Conservation (phyloP, 1,284 basidiomycete species). For the Neonothopanus nambi region DNA sequence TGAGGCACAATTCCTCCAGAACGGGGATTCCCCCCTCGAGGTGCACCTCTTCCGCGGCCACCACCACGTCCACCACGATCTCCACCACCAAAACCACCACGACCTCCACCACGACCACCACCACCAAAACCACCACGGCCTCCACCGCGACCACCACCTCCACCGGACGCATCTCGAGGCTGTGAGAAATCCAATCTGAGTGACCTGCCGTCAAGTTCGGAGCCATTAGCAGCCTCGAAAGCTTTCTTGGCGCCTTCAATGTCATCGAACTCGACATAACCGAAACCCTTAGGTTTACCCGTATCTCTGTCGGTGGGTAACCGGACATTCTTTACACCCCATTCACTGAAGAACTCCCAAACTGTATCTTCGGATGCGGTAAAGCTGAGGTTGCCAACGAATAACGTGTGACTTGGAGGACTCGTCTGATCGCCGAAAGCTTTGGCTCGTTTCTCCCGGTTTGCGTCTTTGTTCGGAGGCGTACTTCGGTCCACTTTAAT, state of each 20-base stretch:
- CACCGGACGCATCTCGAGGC: slow-evolving; percentile 70
- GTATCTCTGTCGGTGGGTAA: slow-evolving; percentile 93
- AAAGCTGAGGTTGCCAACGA: slow-evolving; percentile 92
- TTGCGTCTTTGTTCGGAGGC: slow-evolving; percentile 54
- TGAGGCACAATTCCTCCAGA: slow-evolving; percentile 15
- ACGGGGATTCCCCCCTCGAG: slow-evolving; percentile 9
- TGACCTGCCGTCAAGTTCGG: slow-evolving; percentile 81
- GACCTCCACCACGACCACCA: slow-evolving; percentile 39
- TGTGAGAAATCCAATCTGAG: slow-evolving; percentile 91
- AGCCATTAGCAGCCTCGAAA: slow-evolving; percentile 67
- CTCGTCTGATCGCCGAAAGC: slow-evolving; percentile 75
- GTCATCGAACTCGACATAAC: slow-evolving; percentile 92
- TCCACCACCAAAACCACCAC: slow-evolving; percentile 42
- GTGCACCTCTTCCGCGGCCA: slow-evolving; percentile 26
- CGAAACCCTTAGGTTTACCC: slow-evolving; percentile 93
- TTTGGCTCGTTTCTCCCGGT: slow-evolving; percentile 72
- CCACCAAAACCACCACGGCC: slow-evolving; percentile 53
- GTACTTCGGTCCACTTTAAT: slow-evolving; percentile 86
- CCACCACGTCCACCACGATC: slow-evolving; percentile 48
- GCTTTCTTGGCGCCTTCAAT: slow-evolving; percentile 84
- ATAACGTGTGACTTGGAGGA: slow-evolving; percentile 78
- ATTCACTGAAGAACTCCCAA: slow-evolving; percentile 92
- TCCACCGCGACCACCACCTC: slow-evolving; percentile 48
- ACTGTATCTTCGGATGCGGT: slow-evolving; percentile 80
- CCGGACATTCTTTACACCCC: slow-evolving; percentile 88